Evolutionary conservation across 2,329 filamentous ascomycete species (phyloP).

Genomic region (Cryphonectria radicalis): DNA sequence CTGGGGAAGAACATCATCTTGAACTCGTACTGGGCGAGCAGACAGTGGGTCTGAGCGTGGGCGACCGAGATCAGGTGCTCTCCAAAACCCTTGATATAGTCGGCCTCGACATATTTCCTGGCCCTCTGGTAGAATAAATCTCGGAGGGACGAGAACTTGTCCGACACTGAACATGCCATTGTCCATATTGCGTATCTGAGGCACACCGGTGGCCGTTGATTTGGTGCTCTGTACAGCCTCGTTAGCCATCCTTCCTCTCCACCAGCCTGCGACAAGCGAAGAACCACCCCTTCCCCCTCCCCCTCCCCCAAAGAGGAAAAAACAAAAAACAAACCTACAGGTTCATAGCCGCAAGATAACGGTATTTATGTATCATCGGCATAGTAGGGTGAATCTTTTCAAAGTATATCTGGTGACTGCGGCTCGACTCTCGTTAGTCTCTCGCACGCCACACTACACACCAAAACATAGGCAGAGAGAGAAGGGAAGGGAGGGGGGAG

Average conservation of each 20-base stretch:
- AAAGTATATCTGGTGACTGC: conserved; percentile 82
- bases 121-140: conserved; percentile 89
- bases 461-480: neutral
- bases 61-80: conserved; percentile 85
- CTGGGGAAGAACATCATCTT: conserved; percentile 97
- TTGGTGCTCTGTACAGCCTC: conserved; percentile 63
- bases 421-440: conserved; percentile 5
- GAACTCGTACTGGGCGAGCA: conserved; percentile 87
- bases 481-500: neutral
- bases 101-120: conserved; percentile 86
- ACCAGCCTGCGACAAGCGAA: neutral
- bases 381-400: conserved; percentile 84
- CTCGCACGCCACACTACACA: neutral
- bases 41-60: conserved; percentile 82
- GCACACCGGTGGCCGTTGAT: conserved; percentile 82
- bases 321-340: conserved; percentile 54
- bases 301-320: too few species aligned
- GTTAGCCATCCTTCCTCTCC: conserved; percentile 16
- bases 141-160: conserved; percentile 79
- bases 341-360: conserved; percentile 88
- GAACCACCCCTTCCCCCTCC: too few species aligned
- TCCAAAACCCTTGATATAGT: conserved; percentile 91
- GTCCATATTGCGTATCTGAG: conserved; percentile 96
- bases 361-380: conserved; percentile 87
- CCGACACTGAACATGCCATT: conserved; percentile 81